Base-by-base conservation (phyloP, 805 yeast species). In the Teunomyces tritomae region DNA sequence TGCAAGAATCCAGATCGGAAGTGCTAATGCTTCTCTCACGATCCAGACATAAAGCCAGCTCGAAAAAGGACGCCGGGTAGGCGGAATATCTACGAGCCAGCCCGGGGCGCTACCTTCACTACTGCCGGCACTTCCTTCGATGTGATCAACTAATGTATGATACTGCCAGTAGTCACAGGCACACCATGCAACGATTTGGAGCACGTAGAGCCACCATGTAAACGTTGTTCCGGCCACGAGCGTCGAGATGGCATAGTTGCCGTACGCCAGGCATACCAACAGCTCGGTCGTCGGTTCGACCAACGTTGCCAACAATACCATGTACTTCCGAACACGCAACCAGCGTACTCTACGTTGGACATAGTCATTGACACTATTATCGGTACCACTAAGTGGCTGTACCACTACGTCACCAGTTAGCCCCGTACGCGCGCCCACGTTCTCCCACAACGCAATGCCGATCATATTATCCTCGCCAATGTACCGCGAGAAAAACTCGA, bases 381-480 rank as follows among this genome's bases (percentile, higher is more conserved):
- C 70, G 27, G 74, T 74, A 6, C 68, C 68, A 47, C 67, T 59
- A 28, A 73, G 55, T 0, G 96, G 96, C 61, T 89, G 97, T 3
- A 87, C 67, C 1, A 83, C 96, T 41, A 82, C 77, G 61, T 89
- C 96, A 1, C 86, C 82, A 0, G 92, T 84, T 74, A 89, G 73
- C 0, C 85, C 90, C 0, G 96, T 87, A 54, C 90, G 71, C 2
- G 87, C 85, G 20, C 57, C 47, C 20, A 87, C 83, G 49, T 62
- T 62, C 43, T 82, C 81, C 96, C 96, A 89, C 13, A 89, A 61
- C 0, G 89, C 87, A 43, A 87, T 89, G 4, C 88, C 96, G 52
- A 89, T 89, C 95, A 89, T 87, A 63, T 89, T 89, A 63, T 89
- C 97, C 62, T 89, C 97, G 5, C 96, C 96, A 58, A 89, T 89